Percentiles rank a stretch among this genome's conserved stretches.
Conservation (phyloP, 805 yeast species). For the Brettanomyces anomalus region DNA sequence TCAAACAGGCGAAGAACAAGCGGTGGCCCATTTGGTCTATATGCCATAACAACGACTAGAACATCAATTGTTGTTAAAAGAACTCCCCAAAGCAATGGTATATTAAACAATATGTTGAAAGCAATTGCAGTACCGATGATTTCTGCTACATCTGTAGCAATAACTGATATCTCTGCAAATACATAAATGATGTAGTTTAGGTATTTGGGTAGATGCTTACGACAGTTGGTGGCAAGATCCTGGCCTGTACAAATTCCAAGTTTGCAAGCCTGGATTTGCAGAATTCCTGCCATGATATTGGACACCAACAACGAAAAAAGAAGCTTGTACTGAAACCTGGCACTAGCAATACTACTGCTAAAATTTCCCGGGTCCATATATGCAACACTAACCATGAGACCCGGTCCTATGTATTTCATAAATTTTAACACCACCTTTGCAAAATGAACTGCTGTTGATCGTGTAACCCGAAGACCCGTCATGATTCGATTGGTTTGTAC, state of each 20-base stretch:
- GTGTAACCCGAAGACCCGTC: background rate
- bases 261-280: slow-evolving; percentile 79
- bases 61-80: slow-evolving; percentile 81
- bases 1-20: slow-evolving; percentile 73
- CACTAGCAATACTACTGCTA: slow-evolving; percentile 86
- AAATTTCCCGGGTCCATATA: slow-evolving; percentile 98
- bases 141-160: slow-evolving; percentile 95
- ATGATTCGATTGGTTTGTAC: slow-evolving; percentile 1
- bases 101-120: slow-evolving; percentile 66
- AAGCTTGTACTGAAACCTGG: slow-evolving; percentile 62
- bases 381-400: slow-evolving; percentile 88
- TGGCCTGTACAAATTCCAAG: slow-evolving; percentile 92
- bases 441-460: background rate
- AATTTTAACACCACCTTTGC: slow-evolving; percentile 24
- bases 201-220: slow-evolving; percentile 57
- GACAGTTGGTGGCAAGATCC: slow-evolving; percentile 83
- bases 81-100: slow-evolving; percentile 82
- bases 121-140: slow-evolving; percentile 98
- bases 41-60: slow-evolving; percentile 75
- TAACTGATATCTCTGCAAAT: slow-evolving; percentile 82
- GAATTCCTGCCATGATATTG: slow-evolving; percentile 77
- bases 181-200: slow-evolving; percentile 56
- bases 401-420: slow-evolving; percentile 70
- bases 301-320: slow-evolving; percentile 72
- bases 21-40: slow-evolving; percentile 78